These are phyloP conservation scores for Scleromitrula shiraiana DNA, from an alignment of 2,329 filamentous ascomycete species.

Conservation along the genomic window DNA sequence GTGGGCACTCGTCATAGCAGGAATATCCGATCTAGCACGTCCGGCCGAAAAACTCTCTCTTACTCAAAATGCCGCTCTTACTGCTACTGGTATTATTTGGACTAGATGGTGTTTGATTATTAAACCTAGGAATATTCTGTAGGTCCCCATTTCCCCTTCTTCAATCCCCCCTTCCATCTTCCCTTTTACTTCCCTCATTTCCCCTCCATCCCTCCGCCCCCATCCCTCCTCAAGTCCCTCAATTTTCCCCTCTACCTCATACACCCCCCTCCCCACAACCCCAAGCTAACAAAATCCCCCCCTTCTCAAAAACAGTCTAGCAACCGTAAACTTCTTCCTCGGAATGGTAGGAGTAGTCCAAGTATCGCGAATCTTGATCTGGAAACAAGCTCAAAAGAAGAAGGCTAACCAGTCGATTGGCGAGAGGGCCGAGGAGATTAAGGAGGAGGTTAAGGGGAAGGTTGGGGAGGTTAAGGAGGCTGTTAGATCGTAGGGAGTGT, in stretches of 20 bases:
- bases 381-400: constrained; percentile 52
- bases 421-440: too few species aligned
- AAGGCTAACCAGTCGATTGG: too few species aligned
- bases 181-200: not conserved
- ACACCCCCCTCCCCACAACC: not conserved
- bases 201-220: not conserved
- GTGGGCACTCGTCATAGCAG: constrained; percentile 91
- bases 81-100: constrained; percentile 91
- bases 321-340: constrained; percentile 97
- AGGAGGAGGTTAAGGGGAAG: too few species aligned
- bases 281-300: not conserved
- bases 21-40: constrained; percentile 83
- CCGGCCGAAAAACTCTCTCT: constrained; percentile 89
- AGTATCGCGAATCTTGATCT: constrained; percentile 65
- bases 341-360: constrained; percentile 80
- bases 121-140: constrained; percentile 86
- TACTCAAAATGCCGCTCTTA: constrained; percentile 85
- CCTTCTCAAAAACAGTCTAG: constrained; percentile 57
- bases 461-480: too few species aligned
- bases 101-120: constrained; percentile 98
- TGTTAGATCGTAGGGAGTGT: too few species aligned
- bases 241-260: not conserved
- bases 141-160: constrained; percentile 29
- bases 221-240: not conserved
- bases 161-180: not conserved